phyloP scores from a whole-genome alignment of 2,329 filamentous ascomycete genomes.

The Aspergillus ibericus region DNA sequence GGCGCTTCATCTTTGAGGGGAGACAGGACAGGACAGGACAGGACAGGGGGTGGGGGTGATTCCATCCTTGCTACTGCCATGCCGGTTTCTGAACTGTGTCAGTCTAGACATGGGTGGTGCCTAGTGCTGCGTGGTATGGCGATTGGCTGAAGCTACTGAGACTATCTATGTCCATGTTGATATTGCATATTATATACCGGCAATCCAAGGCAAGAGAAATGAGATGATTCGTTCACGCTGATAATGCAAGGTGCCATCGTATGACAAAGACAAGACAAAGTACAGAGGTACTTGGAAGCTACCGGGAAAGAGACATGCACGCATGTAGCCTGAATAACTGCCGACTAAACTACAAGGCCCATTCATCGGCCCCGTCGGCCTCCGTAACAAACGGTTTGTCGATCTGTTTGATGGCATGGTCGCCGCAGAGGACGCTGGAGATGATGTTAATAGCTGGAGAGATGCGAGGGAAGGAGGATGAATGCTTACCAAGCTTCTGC shows the following conservation, averaged over 20 bases:
- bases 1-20: not conserved
- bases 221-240: not conserved
- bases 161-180: not conserved
- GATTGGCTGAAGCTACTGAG: not conserved
- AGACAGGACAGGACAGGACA: not conserved
- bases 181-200: not conserved
- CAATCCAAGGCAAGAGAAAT: not conserved
- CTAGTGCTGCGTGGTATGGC: not conserved
- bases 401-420: constrained; percentile 90
- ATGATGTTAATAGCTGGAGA: constrained; percentile 20
- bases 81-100: too few species aligned
- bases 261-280: not conserved
- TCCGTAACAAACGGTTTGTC: constrained; percentile 85
- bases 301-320: not conserved
- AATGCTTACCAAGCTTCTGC: constrained; percentile 77
- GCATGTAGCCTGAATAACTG: not conserved
- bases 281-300: not conserved
- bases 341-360: constrained; percentile 61
- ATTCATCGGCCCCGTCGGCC: constrained; percentile 74
- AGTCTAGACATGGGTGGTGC: not conserved
- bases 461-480: constrained; percentile 11
- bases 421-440: constrained; percentile 82
- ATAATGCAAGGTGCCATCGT: not conserved
- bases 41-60: not conserved
- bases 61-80: not conserved